phyloP scores from a whole-genome alignment of 2,329 filamentous ascomycete species.

The Colletotrichum theobromicola region DNA sequence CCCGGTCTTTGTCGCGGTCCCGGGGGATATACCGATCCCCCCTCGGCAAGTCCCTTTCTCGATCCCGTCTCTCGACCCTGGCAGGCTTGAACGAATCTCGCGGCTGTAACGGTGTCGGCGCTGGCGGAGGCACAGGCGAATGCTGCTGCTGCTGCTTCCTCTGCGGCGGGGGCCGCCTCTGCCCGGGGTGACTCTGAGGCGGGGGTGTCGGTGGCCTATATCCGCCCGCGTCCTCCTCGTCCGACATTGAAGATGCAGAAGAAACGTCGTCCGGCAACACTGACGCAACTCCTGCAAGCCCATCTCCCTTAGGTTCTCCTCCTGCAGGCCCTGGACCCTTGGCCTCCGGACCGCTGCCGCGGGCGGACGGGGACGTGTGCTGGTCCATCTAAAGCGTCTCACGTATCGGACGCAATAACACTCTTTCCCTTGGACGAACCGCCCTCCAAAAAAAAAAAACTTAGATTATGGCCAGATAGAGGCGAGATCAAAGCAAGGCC shows the following conservation, averaged over 20 bases:
- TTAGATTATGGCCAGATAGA: not conserved
- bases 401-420: not conserved
- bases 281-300: not conserved
- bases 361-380: slow-evolving; percentile 2
- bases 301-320: not conserved
- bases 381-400: not conserved
- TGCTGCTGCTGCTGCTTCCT: not conserved
- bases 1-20: not conserved
- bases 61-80: not conserved
- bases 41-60: slow-evolving; percentile 8
- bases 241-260: slow-evolving; percentile 11
- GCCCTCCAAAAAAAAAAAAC: not conserved
- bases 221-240: slow-evolving; percentile 5
- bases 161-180: not conserved
- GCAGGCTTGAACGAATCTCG: not conserved
- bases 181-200: not conserved
- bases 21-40: not conserved
- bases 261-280: not conserved
- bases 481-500: not conserved
- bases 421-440: not conserved
- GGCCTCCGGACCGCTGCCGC: slow-evolving; percentile 2
- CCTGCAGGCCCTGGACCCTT: not conserved
- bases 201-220: slow-evolving; percentile 14
- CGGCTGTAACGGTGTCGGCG: not conserved
- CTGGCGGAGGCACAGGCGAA: not conserved